Conservation (phyloP, 352 stramenopile species). For the Phytopythium cucurbitacearum region DNA sequence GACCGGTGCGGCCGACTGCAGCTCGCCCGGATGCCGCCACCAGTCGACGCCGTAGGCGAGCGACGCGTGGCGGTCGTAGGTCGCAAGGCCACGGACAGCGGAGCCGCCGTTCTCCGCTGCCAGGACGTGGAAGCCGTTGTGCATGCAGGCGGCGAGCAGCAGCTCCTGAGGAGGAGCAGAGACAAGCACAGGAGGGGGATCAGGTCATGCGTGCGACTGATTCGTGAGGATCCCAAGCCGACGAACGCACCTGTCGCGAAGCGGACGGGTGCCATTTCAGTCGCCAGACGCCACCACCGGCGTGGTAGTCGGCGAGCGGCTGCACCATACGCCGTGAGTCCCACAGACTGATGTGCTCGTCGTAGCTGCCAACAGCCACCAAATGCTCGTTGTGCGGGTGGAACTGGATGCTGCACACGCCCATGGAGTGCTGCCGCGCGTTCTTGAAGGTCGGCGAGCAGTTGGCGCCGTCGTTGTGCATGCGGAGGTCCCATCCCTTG, state of each 20-base stretch:
- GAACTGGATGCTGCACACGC: conserved; percentile 84
- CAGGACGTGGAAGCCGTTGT: conserved; percentile 84
- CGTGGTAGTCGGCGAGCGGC: conserved; percentile 36
- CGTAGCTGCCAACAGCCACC: conserved; percentile 81
- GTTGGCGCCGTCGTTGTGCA: conserved; percentile 1
- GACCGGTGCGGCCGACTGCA: conserved; percentile 34
- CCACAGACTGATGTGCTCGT: conserved; percentile 77
- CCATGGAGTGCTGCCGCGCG: conserved; percentile 63
- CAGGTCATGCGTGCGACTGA: neutral
- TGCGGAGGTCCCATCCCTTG: conserved; percentile 78
- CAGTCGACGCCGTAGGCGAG: conserved; percentile 86
- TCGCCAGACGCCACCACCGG: conserved; percentile 75
- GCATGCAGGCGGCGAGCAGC: conserved; percentile 79
- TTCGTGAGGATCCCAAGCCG: neutral
- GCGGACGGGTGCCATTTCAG: conserved; percentile 75
- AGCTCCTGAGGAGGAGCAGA: conserved; percentile 37
- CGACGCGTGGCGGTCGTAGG: conserved; percentile 64
- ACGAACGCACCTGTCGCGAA: conserved; percentile 31
- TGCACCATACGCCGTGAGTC: conserved; percentile 59
- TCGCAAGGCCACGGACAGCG: conserved; percentile 15
- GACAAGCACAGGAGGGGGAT: conserved; percentile 4
- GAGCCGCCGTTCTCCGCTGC: conserved; percentile 7
- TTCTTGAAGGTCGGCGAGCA: conserved; percentile 51
- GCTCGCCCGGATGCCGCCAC: conserved; percentile 43
- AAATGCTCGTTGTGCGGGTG: conserved; percentile 59